Evolutionary conservation across 768 basidiomycete species (phyloP), one percentile per base, ranked within the genome.

Genomic region (Pisolithus sp.): DNA sequence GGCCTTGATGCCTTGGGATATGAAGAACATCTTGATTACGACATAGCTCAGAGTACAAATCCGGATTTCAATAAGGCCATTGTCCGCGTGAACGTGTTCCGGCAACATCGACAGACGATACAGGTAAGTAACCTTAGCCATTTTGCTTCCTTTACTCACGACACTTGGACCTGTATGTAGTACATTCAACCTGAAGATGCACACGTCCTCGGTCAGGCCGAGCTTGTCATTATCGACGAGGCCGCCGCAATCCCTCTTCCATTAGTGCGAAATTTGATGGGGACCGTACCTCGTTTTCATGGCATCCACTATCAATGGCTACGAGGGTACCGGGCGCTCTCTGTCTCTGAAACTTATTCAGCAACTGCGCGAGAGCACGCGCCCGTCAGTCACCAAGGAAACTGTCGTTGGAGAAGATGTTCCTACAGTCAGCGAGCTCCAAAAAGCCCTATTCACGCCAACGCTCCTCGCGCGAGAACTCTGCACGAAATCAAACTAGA

Each of bases 281-380:
- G n/a, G 96, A 0, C 87, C 86, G 1, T 98, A 98, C 71, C 88
- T 98, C 34, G 93, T 98, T 47, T 98, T 98, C 76, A 86, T 98
- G 77, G 91, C 96, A 1, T 96, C 93, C n/a, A 99, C 96, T 1
- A 93, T 99, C 72, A 98, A 97, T 66, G 96, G 96, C 38, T 99
- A 99, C 69, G 96, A 98, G 77, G 96, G 96, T 24, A 98, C 96
- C 0, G 96, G 96, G n/a, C 89, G 96, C 24, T 97, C 94, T 1
- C 82, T 99, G 45, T 96, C 93, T 44, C 85, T 99, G 54, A 99
- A 99, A 69, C 87, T 99, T 52, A 88, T 99, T 57, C 90, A 98
- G 68, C 93, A 96, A 67, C 82, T 98, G 4, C 87, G 96, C 36
- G 96, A 98, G 66, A 86, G 83, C 67, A 89, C 90, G 0, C 79